phyloP scores from a whole-genome alignment of 2,329 filamentous ascomycete genomes.

The Reticulascus tulasneorum region DNA sequence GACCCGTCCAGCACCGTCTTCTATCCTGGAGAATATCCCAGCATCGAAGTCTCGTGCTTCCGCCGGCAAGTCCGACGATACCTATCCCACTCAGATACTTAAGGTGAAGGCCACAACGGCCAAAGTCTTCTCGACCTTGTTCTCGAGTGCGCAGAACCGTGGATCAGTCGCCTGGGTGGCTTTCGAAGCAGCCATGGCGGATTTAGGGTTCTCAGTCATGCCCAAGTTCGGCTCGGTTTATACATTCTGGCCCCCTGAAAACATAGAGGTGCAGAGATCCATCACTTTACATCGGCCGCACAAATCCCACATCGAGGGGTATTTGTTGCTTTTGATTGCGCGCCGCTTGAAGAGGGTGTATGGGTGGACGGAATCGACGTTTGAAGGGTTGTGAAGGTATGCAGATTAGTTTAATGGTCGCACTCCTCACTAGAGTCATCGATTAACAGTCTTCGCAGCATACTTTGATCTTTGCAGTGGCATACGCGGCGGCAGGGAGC shows the following conservation, averaged over 20 bases:
- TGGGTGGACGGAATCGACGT: constrained; percentile 30
- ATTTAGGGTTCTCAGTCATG: constrained; percentile 35
- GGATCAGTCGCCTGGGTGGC: constrained; percentile 28
- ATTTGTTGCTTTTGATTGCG: constrained; percentile 21
- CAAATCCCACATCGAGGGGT: constrained; percentile 29
- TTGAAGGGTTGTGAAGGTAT: constrained; percentile 17
- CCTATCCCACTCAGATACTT: constrained; percentile 19
- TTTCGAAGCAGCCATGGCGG: constrained; percentile 37
- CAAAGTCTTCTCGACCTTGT: constrained; percentile 32
- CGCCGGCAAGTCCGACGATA: no score
- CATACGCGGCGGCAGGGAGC: no score
- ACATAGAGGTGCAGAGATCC: constrained; percentile 19
- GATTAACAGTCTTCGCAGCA: no score
- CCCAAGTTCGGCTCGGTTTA: constrained; percentile 38
- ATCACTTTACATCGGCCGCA: constrained; percentile 35
- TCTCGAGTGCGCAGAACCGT: constrained; percentile 23
- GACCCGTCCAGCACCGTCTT: constrained; percentile 34
- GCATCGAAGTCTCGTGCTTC: not conserved
- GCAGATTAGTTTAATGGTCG: no score
- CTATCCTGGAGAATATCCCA: constrained; percentile 25
- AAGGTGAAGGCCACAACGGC: constrained; percentile 34
- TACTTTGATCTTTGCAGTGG: no score
- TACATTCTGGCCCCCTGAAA: constrained; percentile 30
- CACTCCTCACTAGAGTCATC: no score
- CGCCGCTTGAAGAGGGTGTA: constrained; percentile 28